Evolutionary conservation across 2,329 filamentous ascomycete genomes (phyloP).

Genomic region (Daldinia eschscholtzii): DNA sequence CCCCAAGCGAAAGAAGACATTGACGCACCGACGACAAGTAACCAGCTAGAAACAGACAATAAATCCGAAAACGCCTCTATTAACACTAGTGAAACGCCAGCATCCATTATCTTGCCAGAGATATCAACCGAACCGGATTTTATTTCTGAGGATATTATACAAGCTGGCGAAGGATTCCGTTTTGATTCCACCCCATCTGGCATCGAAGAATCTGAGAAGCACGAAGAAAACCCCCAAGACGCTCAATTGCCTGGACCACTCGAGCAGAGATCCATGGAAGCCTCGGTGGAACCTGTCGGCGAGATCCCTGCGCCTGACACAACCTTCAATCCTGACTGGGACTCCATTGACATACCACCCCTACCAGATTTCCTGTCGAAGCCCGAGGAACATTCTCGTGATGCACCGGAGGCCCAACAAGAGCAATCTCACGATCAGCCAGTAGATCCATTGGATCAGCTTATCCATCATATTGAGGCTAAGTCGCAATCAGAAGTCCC

Average conservation of each 20-base stretch:
- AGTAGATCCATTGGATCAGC: slow-evolving; percentile 22
- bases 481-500: slow-evolving; percentile 13
- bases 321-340: slow-evolving; percentile 30
- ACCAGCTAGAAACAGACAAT: slow-evolving; percentile 40
- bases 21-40: slow-evolving; percentile 21
- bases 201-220: slow-evolving; percentile 43
- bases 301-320: slow-evolving; percentile 25
- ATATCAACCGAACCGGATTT: slow-evolving; percentile 29
- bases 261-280: slow-evolving; percentile 36
- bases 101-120: slow-evolving; percentile 25
- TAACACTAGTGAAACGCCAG: slow-evolving; percentile 28
- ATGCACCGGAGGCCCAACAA: slow-evolving; percentile 8
- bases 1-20: slow-evolving; percentile 17
- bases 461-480: slow-evolving; percentile 10
- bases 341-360: slow-evolving; percentile 21
- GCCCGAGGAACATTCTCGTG: slow-evolving; percentile 12
- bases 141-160: slow-evolving; percentile 26
- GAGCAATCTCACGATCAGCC: slow-evolving; percentile 18
- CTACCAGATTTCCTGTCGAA: slow-evolving; percentile 19
- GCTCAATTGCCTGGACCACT: slow-evolving; percentile 44
- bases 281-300: slow-evolving; percentile 22
- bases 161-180: slow-evolving; percentile 34
- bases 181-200: slow-evolving; percentile 22
- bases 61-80: slow-evolving; percentile 28
- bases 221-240: slow-evolving; percentile 45